A percentile compares a stretch with the other conserved stretches of the same genome.
Evolutionary conservation across 176 grass and related monocot genomes (phyloP).

Genomic region (Dendrocalamus sinicus): DNA sequence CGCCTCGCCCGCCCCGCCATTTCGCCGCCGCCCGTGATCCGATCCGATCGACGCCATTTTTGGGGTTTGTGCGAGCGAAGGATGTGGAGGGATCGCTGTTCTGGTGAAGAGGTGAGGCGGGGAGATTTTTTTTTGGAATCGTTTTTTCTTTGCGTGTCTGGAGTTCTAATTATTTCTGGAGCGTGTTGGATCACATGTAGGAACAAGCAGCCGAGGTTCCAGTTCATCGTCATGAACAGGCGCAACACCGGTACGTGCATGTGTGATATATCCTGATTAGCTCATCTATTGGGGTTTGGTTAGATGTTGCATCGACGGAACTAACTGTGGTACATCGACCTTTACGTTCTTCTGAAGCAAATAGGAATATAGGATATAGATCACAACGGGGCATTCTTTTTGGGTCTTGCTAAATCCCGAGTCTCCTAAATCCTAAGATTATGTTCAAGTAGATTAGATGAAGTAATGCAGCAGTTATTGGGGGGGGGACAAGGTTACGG

Average conservation of each 20-base stretch:
- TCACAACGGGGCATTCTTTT: background rate
- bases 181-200: slow-evolving; percentile 48
- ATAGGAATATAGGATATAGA: background rate
- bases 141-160: background rate
- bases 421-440: background rate
- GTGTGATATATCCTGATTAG: background rate
- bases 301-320: background rate
- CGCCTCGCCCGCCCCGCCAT: background rate
- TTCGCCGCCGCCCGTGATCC: background rate
- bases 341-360: slow-evolving; percentile 1
- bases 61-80: slow-evolving; percentile 61
- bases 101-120: slow-evolving; percentile 79
- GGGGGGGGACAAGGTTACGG: background rate
- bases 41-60: slow-evolving; percentile 35
- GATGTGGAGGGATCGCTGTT: slow-evolving; percentile 93
- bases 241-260: slow-evolving; percentile 66
- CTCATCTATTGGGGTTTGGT: background rate
- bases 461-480: background rate
- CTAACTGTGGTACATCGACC: background rate
- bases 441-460: background rate
- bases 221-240: slow-evolving; percentile 91
- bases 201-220: slow-evolving; percentile 75
- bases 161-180: slow-evolving; percentile 29
- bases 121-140: slow-evolving; percentile 23
- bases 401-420: background rate